These are phyloP conservation scores for Allodekkera sacchari DNA, from an alignment of 805 yeast species.

Conservation along the genomic window DNA sequence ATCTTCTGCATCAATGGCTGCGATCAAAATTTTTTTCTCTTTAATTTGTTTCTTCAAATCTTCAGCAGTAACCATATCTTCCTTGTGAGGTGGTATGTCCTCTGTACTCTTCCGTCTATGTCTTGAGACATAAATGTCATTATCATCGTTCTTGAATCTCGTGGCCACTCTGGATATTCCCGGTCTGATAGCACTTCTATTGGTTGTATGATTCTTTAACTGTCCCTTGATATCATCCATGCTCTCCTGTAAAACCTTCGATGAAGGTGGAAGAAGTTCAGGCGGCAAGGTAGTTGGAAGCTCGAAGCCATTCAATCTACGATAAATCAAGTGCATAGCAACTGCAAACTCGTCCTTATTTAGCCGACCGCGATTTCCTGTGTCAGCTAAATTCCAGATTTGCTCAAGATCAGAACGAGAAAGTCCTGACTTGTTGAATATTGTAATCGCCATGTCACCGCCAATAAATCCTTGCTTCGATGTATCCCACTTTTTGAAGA, in stretches of 20 bases:
- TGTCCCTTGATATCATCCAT: conserved; percentile 63
- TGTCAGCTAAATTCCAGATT: conserved; percentile 87
- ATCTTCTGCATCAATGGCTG: conserved; percentile 64
- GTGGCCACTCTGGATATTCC: conserved; percentile 38
- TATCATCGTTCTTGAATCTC: conserved; percentile 69
- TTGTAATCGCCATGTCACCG: conserved; percentile 75
- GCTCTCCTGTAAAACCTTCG: conserved; percentile 63
- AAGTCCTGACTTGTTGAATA: conserved; percentile 88
- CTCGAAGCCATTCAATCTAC: conserved; percentile 82
- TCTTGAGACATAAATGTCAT: conserved; percentile 59
- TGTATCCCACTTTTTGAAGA: conserved; percentile 83
- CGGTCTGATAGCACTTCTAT: conserved; percentile 7
- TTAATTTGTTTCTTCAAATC: conserved; percentile 56
- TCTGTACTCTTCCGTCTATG: conserved; percentile 34
- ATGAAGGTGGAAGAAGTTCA: conserved; percentile 82
- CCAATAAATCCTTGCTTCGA: conserved; percentile 58
- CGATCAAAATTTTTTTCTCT: conserved; percentile 64
- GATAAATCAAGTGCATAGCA: conserved; percentile 94
- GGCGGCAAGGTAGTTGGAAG: conserved; percentile 79
- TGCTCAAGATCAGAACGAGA: conserved; percentile 77
- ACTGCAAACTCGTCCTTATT: conserved; percentile 89
- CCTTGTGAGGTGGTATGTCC: too few species aligned
- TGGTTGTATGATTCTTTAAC: conserved; percentile 32
- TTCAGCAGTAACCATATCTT: conserved; percentile 29
- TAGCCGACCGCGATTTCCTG: conserved; percentile 72